Evolutionary conservation across 768 basidiomycete genomes (phyloP), one percentile per base, ranked within the genome.

Genomic region (Boletus pseudo-olivaceus): DNA sequence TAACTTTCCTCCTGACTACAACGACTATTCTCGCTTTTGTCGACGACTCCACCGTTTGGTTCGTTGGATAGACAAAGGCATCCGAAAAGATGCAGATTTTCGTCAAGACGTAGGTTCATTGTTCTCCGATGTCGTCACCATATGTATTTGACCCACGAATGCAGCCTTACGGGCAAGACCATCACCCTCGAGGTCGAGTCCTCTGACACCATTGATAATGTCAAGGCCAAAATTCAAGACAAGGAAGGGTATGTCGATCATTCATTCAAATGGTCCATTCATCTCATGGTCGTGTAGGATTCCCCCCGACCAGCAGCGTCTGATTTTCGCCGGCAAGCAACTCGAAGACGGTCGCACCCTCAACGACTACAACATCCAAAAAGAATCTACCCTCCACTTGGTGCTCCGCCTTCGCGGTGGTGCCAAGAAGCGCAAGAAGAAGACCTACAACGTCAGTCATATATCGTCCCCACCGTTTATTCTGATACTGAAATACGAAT

Each of bases 391-490:
- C 57, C 89, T 99, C 55, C 96, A 98, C 76, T 75, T 98, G 62
- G 96, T 98, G 61, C 87, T 98, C 65, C 90, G 97, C 68, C 90
- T 99, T 49, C 92, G 95, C 77, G 97, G 97, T 82, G 97, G 97
- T 83, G 93, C 87, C 63, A 98, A 98, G 87, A 98, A 98, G 86
- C 88, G 96, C 75, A 98, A 98, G 87, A 99, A 98, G 84, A 98
- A 98, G 84, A 94, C 93, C 51, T 98, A 98, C 88, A 94, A 87
- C 79, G 90, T 93, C 46, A 47, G 87, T 78, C 2, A 27, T n/a
- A 45, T 19, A 1, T 32, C n/a, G 9, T 34, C 7, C 47, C 26
- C 37, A 14, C 14, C 14, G 15, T 34, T n/a, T 29, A 20, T 47
- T 20, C 50, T 17, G 32, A 56, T 30, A 37, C 57, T 47, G 42